These are phyloP conservation scores for Rhodomyrtus psidioides DNA, from an alignment of 441 rosid species.

Conservation along the genomic window DNA sequence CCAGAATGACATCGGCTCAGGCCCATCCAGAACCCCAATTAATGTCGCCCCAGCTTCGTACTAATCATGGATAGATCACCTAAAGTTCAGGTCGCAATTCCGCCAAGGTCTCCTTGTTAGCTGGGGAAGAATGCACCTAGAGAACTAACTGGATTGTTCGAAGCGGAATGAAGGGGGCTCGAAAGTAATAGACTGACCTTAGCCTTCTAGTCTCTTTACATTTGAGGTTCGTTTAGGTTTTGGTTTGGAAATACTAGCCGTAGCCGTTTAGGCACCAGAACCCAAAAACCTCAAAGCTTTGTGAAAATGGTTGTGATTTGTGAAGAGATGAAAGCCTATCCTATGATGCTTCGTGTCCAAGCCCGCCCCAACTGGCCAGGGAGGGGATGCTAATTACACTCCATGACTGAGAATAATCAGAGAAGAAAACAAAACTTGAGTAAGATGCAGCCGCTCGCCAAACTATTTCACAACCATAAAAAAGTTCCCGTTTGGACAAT, in stretches of 20 bases:
- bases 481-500: not conserved
- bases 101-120: not conserved
- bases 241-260: not conserved
- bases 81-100: not conserved
- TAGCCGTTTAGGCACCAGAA: not conserved
- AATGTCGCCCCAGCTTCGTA: not conserved
- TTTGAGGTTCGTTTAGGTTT: not conserved
- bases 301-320: not conserved
- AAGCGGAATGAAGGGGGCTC: not conserved
- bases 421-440: not conserved
- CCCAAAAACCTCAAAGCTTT: not conserved
- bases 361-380: not conserved
- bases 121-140: not conserved
- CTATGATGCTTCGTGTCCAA: not conserved
- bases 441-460: not conserved
- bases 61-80: not conserved
- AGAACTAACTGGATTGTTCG: not conserved
- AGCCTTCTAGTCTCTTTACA: not conserved
- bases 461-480: not conserved
- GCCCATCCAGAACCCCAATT: not conserved
- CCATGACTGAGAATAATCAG: not conserved
- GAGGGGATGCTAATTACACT: not conserved
- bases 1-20: not conserved
- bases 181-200: not conserved
- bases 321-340: not conserved